Evolutionary conservation across 202 grass and related monocot species (phyloP), one percentile per base, ranked within the genome.

Genomic region (Thinopyrum obtusiflorum): DNA sequence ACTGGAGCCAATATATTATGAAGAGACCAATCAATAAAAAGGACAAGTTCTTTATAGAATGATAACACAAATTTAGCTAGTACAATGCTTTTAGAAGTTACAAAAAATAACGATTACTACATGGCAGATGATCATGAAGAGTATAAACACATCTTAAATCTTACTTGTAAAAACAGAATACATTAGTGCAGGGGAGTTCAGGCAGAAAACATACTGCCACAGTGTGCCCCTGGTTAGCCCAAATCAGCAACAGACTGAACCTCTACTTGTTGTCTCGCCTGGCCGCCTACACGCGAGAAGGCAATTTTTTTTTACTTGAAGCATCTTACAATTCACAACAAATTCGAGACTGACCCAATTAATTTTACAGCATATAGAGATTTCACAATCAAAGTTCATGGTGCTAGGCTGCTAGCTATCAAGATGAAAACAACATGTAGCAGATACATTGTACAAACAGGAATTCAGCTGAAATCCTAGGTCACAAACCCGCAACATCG

Each of bases 141-240:
- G 44, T 21, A 61, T 10, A 47, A 66, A 78, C 35, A 35, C 1
- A 59, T 4, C 20, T 0, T 40, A 40, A n/a, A n/a, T n/a, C n/a
- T 7, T 65, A 42, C n/a, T 11, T 13, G 79, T 39, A 28, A 12
- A 62, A 27, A 15, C 4, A 13, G 39, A 11, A 66, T 31, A 12
- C 11, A 42, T 42, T 65, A 17, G 8, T 32, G 12, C 57, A 79
- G 60, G 13, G 47, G 62, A 24, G 69, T 0, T 78, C 1, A 10
- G 23, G 3, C 40, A 42, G 17, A 73, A 49, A 89, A 91, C 68
- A 68, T 84, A 98, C 95, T 12, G 40, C 76, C 53, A 95, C 79
- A 1, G 87, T 85, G 83, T 98, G 95, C 17, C 92, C 95, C 64
- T 98, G 95, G 83, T 98, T 98, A 20, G 91, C 95, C 13, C 95